These are phyloP conservation scores for Mortierella sp. DNA, from an alignment of 371 early-diverging fungal genomes.

Conservation along the genomic window DNA sequence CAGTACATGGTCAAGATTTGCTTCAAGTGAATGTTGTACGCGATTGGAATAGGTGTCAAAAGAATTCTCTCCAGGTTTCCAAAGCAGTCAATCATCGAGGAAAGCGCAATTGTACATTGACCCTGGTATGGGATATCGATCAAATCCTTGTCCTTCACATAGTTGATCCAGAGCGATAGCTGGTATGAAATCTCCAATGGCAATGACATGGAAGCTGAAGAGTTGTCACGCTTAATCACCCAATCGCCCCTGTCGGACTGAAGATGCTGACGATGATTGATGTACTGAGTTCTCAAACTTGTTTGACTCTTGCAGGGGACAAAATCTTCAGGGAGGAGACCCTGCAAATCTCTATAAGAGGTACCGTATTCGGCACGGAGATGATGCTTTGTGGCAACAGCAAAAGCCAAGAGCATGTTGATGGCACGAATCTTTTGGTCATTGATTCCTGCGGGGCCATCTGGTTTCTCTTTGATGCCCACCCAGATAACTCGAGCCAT, in stretches of 20 bases:
- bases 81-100: constrained; percentile 74
- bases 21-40: constrained; percentile 84
- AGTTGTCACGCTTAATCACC: constrained; percentile 44
- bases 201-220: constrained; percentile 64
- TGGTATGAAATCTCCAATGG: constrained; percentile 73
- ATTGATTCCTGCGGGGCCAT: constrained; percentile 59
- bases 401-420: constrained; percentile 79
- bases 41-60: constrained; percentile 84
- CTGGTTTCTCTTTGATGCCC: constrained; percentile 63
- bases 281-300: constrained; percentile 43
- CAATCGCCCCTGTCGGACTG: constrained; percentile 39
- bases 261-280: constrained; percentile 47
- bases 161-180: constrained; percentile 65
- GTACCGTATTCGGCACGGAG: constrained; percentile 75
- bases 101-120: constrained; percentile 63
- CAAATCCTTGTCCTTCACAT: constrained; percentile 60
- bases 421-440: constrained; percentile 78
- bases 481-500: constrained; percentile 78
- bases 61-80: constrained; percentile 80
- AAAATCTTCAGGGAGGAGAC: constrained; percentile 61
- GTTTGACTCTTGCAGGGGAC: constrained; percentile 39
- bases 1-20: constrained; percentile 78
- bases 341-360: constrained; percentile 67
- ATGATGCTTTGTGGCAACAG: constrained; percentile 78
- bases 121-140: constrained; percentile 66